Evolutionary conservation across 106 monocot species (phyloP).

Genomic region (Triglochin maritima): DNA sequence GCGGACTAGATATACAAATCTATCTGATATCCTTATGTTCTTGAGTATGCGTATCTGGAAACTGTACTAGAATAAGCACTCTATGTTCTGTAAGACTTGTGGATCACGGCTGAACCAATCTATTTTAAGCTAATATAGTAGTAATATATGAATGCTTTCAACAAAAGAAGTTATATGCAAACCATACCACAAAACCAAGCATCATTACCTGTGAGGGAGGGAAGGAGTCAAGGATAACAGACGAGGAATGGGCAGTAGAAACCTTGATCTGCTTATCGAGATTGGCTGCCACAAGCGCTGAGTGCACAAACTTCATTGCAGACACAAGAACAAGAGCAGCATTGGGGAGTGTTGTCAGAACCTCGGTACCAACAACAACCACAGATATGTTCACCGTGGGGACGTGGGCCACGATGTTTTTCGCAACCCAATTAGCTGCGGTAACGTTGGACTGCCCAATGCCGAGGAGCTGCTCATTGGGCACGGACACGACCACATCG

Average conservation of each 20-base stretch:
- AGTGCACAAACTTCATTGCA: constrained; percentile 75
- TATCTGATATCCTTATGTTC: no score
- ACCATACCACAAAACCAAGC: no score
- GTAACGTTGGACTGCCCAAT: constrained; percentile 89
- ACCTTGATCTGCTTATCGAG: constrained; percentile 75
- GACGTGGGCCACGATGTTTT: constrained; percentile 69
- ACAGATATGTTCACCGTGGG: constrained; percentile 86
- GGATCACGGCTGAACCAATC: no score
- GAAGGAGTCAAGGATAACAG: constrained; percentile 91
- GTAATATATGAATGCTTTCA: no score
- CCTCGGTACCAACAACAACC: constrained; percentile 72
- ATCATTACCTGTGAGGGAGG: constrained; percentile 42
- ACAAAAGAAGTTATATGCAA: no score
- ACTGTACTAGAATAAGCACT: no score
- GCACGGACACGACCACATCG: constrained; percentile 64
- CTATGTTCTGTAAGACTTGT: no score
- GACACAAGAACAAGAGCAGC: constrained; percentile 66
- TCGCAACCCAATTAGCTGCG: constrained; percentile 84
- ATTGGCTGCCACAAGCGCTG: constrained; percentile 86
- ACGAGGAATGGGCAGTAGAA: constrained; percentile 80
- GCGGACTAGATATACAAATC: no score
- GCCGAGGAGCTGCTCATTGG: constrained; percentile 90
- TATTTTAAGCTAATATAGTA: no score
- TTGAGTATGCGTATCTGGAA: no score
- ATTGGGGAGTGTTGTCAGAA: constrained; percentile 78